Evolutionary conservation across 176 grass and related monocot species (phyloP).

Genomic region (Aegilops bicornis): DNA sequence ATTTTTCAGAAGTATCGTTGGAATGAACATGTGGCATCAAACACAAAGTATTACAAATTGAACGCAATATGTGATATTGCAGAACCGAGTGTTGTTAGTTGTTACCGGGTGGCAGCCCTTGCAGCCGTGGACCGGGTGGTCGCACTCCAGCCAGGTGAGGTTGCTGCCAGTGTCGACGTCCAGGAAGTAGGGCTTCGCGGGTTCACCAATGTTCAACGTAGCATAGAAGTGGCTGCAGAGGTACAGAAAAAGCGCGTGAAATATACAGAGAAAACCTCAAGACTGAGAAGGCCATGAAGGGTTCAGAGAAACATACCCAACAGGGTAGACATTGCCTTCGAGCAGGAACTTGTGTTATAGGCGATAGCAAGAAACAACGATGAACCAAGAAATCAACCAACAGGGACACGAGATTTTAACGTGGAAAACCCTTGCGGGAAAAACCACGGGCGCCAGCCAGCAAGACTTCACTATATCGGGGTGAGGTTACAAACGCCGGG

Average conservation of each 20-base stretch:
- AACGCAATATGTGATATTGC: not conserved
- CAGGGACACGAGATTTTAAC: no score
- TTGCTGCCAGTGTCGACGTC: not conserved
- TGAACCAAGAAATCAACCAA: no score
- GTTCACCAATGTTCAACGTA: not conserved
- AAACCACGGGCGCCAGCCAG: no score
- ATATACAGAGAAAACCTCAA: not conserved
- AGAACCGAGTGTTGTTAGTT: not conserved
- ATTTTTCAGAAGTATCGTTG: no score
- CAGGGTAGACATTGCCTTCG: not conserved
- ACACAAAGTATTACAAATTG: no score
- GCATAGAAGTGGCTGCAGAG: not conserved
- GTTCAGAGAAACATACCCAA: not conserved
- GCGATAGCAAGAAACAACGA: no score
- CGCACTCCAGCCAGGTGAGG: not conserved
- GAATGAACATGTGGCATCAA: no score
- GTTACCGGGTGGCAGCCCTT: not conserved
- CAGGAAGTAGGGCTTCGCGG: not conserved
- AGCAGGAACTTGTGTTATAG: no score
- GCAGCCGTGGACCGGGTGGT: not conserved
- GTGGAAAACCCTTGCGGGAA: no score
- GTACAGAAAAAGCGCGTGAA: not conserved
- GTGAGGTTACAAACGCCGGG: no score
- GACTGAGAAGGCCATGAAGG: not conserved
- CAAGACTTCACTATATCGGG: no score